phyloP scores from a whole-genome alignment of 768 basidiomycete species.

The Suillus lakei region DNA sequence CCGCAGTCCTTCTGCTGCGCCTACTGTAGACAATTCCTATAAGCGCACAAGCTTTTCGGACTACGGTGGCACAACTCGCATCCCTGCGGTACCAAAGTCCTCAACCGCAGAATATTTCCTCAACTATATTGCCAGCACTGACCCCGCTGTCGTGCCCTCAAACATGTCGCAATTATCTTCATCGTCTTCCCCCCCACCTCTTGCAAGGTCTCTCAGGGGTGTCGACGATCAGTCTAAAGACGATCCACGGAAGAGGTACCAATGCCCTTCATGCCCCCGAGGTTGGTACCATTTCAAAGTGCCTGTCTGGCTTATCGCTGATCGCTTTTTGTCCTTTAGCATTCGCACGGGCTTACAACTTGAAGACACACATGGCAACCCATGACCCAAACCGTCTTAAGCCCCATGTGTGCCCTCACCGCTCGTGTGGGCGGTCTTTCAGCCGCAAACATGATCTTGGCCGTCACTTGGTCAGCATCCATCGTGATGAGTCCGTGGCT shows the following conservation, averaged over 20 bases:
- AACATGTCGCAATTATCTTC: slow-evolving; percentile 56
- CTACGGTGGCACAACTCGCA: slow-evolving; percentile 60
- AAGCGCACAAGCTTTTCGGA: slow-evolving; percentile 68
- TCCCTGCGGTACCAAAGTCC: slow-evolving; percentile 51
- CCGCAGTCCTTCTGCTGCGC: slow-evolving; percentile 50
- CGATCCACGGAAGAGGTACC: slow-evolving; percentile 80
- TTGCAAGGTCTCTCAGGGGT: slow-evolving; percentile 41
- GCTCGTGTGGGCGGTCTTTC: slow-evolving; percentile 87
- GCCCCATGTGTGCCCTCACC: slow-evolving; percentile 87
- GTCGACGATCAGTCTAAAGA: slow-evolving; percentile 51
- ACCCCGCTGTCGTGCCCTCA: slow-evolving; percentile 59
- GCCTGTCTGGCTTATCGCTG: neutral
- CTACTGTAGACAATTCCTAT: slow-evolving; percentile 29
- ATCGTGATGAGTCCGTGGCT: slow-evolving; percentile 66
- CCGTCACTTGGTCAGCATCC: slow-evolving; percentile 86
- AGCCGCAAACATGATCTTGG: slow-evolving; percentile 94
- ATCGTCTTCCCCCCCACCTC: slow-evolving; percentile 45
- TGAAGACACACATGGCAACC: slow-evolving; percentile 95
- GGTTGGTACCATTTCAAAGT: slow-evolving; percentile 47
- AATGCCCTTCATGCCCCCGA: slow-evolving; percentile 74
- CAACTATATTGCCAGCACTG: slow-evolving; percentile 33
- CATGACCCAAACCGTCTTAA: slow-evolving; percentile 93
- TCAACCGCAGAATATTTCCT: slow-evolving; percentile 51
- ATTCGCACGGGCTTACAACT: slow-evolving; percentile 91
- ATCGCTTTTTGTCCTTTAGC: slow-evolving; percentile 47